phyloP scores from a whole-genome alignment of 139 green algal species.

The Zygnema cylindricum region DNA sequence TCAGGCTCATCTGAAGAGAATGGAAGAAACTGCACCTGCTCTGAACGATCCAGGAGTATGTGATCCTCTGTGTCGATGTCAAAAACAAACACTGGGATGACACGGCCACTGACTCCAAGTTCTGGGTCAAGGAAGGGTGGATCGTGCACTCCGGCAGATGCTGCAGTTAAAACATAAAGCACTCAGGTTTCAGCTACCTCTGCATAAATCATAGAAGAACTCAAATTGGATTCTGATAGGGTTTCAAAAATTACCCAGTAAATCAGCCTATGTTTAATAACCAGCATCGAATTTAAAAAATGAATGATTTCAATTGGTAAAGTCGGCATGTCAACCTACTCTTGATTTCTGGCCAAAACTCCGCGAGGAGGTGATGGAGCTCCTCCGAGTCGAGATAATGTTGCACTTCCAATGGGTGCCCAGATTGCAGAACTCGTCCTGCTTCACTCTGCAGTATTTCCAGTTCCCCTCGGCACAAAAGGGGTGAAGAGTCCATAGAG shows the following conservation, averaged over 20 bases:
- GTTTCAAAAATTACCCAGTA: too few relatives aligned
- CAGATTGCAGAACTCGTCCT: background rate
- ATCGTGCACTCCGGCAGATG: background rate
- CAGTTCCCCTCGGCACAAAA: too few relatives aligned
- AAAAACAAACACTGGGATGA: conserved; percentile 49
- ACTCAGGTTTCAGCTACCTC: too few relatives aligned
- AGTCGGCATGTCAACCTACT: conserved; percentile 11
- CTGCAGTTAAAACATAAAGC: too few relatives aligned
- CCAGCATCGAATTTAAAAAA: too few relatives aligned
- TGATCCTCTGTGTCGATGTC: background rate
- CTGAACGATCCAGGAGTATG: conserved; percentile 15
- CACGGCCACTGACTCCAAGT: background rate
- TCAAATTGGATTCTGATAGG: too few relatives aligned
- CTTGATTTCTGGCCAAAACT: conserved; percentile 54
- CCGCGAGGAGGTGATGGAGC: conserved; percentile 38
- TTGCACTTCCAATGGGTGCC: conserved; percentile 9
- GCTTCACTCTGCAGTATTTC: background rate
- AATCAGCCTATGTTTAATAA: too few relatives aligned
- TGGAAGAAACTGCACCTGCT: conserved; percentile 45
- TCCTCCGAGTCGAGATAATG: conserved; percentile 50
- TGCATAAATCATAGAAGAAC: too few relatives aligned
- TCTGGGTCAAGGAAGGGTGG: background rate
- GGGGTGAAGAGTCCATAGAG: too few relatives aligned
- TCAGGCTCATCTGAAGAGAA: too few relatives aligned
- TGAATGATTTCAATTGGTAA: too few relatives aligned